Evolutionary conservation across 108 stramenopile species (phyloP).

Genomic region (Cylindrotheca closterium): DNA sequence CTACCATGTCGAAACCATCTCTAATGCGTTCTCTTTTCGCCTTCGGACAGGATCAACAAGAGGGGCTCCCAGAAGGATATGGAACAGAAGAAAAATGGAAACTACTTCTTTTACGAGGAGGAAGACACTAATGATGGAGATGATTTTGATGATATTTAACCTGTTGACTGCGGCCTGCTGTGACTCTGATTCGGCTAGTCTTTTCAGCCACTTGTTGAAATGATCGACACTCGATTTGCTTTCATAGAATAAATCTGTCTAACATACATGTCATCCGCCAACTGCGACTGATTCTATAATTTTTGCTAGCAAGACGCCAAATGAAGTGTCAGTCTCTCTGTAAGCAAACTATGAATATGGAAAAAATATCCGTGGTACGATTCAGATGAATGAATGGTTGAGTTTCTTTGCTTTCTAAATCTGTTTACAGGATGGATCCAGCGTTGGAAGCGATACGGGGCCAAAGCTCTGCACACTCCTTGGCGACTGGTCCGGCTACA

Average conservation of each 20-base stretch:
- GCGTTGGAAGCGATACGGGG: conserved; percentile 99
- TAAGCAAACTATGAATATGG: too few species aligned
- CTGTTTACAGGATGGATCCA: conserved; percentile 95
- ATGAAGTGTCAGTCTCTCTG: too few species aligned
- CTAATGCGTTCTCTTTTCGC: conserved; percentile 10
- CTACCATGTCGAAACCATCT: not conserved
- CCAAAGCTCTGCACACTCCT: conserved; percentile 99
- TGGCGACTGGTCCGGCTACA: conserved; percentile 98
- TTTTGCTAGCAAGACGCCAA: too few species aligned
- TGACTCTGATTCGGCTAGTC: too few species aligned
- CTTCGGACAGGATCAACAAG: conserved; percentile 93
- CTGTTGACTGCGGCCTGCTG: not conserved
- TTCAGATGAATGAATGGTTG: too few species aligned
- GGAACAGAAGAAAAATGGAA: conserved; percentile 96
- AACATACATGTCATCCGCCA: too few species aligned
- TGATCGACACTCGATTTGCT: too few species aligned
- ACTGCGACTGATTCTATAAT: too few species aligned
- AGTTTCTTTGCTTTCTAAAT: too few species aligned
- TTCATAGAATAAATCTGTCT: too few species aligned
- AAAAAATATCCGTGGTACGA: too few species aligned
- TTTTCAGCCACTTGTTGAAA: too few species aligned
- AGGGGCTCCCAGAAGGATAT: conserved; percentile 91
- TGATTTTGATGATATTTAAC: conserved; percentile 47
- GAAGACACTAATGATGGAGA: conserved; percentile 60
- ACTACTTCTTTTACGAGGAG: conserved; percentile 97